Conservation (phyloP, 2,329 filamentous ascomycete genomes). For the Aspergillus aculeatus region DNA sequence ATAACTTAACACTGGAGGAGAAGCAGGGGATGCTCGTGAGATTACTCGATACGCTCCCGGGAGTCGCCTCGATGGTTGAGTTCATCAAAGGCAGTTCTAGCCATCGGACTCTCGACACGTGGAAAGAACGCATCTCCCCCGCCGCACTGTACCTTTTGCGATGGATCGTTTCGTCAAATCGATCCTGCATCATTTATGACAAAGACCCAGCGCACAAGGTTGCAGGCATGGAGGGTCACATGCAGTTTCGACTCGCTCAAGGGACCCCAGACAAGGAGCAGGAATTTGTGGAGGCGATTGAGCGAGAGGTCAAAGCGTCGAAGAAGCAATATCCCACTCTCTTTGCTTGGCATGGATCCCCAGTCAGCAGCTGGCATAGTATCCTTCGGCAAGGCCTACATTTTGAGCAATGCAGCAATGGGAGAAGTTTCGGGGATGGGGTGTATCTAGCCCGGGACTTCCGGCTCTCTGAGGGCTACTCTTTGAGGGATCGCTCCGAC, state of each 20-base stretch:
- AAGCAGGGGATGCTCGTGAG: slow-evolving; percentile 34
- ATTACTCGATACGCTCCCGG: slow-evolving; percentile 43
- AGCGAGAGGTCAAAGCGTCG: slow-evolving; percentile 38
- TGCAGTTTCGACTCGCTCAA: slow-evolving; percentile 85
- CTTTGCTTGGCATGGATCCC: slow-evolving; percentile 85
- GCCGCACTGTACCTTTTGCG: slow-evolving; percentile 68
- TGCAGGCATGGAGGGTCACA: slow-evolving; percentile 62
- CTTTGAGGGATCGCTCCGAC: not conserved
- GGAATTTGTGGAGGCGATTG: slow-evolving; percentile 66
- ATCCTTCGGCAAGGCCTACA: slow-evolving; percentile 82
- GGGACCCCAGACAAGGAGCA: slow-evolving; percentile 85
- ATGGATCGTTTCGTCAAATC: slow-evolving; percentile 89
- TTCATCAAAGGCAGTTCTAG: slow-evolving; percentile 41
- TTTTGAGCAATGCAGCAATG: slow-evolving; percentile 62
- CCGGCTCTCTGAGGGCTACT: slow-evolving; percentile 57
- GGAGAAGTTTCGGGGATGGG: slow-evolving; percentile 72
- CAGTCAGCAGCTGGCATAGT: slow-evolving; percentile 78
- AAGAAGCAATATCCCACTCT: slow-evolving; percentile 62
- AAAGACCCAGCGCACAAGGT: slow-evolving; percentile 52
- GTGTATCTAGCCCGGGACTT: slow-evolving; percentile 73
- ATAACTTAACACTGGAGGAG: slow-evolving; percentile 29
- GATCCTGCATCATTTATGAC: slow-evolving; percentile 80
- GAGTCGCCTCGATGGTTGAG: slow-evolving; percentile 40
- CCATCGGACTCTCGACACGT: slow-evolving; percentile 46
- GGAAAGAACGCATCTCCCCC: slow-evolving; percentile 61